Conservation (phyloP, 2,329 filamentous ascomycete genomes). For the Septoria petroselini region DNA sequence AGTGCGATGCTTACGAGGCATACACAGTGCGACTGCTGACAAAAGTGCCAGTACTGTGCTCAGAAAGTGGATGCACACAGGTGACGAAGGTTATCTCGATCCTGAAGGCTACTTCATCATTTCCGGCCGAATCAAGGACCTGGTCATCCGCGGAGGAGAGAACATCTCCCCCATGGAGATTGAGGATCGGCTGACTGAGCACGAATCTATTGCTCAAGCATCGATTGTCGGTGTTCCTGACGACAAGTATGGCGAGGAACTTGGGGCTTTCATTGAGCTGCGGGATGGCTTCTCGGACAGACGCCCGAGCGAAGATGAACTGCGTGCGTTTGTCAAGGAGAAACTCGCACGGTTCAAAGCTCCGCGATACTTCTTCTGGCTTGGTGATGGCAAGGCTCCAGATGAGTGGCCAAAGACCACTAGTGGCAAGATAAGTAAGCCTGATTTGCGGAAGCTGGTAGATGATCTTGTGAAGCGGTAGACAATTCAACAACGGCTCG, state of each 20-base stretch:
- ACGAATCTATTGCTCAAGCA: constrained; percentile 28
- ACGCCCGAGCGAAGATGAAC: constrained; percentile 26
- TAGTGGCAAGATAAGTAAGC: constrained; percentile 32
- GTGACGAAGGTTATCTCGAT: constrained; percentile 55
- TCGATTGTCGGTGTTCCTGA: constrained; percentile 31
- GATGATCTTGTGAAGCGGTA: constrained; percentile 20
- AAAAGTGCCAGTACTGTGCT: constrained; percentile 9
- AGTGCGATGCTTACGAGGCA: neutral
- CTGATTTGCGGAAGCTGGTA: constrained; percentile 27
- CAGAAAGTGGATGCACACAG: constrained; percentile 63
- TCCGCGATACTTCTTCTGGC: constrained; percentile 31
- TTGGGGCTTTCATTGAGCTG: constrained; percentile 37
- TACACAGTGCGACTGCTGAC: constrained; percentile 1
- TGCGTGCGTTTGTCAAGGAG: constrained; percentile 25
- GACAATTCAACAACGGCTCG: neutral
- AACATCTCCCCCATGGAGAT: constrained; percentile 53
- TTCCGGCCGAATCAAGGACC: constrained; percentile 35
- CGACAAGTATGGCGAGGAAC: constrained; percentile 32
- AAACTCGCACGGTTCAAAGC: constrained; percentile 32
- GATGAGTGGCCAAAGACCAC: constrained; percentile 31
- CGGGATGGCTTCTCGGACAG: constrained; percentile 20
- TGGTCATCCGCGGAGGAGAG: constrained; percentile 56
- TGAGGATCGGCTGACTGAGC: constrained; percentile 30
- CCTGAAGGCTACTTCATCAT: constrained; percentile 43
- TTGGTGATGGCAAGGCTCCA: constrained; percentile 26